Percentiles rank a stretch among this genome's conserved stretches.
Evolutionary conservation across 176 grass and related monocot species (phyloP).

Genomic region (Bothriochloa decipiens): DNA sequence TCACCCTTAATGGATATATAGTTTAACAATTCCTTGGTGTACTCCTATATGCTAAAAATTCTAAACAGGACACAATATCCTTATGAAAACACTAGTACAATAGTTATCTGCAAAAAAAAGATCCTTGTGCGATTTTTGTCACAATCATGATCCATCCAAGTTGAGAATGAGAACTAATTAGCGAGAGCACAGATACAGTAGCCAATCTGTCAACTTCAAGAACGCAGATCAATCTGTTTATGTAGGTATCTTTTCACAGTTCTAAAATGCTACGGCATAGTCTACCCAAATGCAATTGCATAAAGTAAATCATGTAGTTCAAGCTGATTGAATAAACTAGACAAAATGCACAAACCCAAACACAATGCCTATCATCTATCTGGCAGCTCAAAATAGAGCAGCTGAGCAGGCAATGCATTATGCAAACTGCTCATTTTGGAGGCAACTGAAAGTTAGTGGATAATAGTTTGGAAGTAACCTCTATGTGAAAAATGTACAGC

Average conservation of each 20-base stretch:
- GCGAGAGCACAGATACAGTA: background rate
- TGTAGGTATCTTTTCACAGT: background rate
- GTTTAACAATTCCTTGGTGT: background rate
- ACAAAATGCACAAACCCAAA: background rate
- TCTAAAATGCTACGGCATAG: background rate
- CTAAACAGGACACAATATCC: background rate
- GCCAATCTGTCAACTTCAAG: background rate
- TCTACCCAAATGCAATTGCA: too few species aligned
- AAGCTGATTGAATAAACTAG: background rate
- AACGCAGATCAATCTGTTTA: background rate
- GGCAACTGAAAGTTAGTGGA: background rate
- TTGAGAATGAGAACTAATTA: slow-evolving; percentile 1
- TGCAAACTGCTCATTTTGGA: background rate
- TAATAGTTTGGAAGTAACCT: slow-evolving; percentile 4
- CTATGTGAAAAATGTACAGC: background rate
- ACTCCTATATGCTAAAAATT: background rate
- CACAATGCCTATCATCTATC: background rate
- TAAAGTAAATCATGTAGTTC: background rate
- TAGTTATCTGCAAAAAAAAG: background rate
- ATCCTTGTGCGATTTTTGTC: background rate
- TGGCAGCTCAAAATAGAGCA: background rate
- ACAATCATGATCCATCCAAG: background rate
- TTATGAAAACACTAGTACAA: background rate
- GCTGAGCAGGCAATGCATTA: background rate
- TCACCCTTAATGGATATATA: background rate